Evolutionary conservation across 2,329 filamentous ascomycete genomes (phyloP), one percentile per base, ranked within the genome.

Genomic region (Dactylellina haptotyla): DNA sequence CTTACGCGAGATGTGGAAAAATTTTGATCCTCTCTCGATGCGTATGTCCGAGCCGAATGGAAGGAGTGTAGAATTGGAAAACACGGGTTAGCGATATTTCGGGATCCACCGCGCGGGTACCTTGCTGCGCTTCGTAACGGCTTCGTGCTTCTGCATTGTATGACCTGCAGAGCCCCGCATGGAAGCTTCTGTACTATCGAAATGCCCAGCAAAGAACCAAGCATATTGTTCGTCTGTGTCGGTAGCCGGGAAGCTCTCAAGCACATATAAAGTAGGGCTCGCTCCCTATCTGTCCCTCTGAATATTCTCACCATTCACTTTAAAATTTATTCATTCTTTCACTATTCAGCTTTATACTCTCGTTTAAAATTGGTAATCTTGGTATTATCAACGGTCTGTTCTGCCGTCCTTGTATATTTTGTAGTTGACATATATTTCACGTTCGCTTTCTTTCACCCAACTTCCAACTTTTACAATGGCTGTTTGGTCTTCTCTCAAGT

Each of bases 401-500:
- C n/a, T n/a, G n/a, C n/a, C n/a, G n/a, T n/a, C n/a, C n/a, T n/a
- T n/a, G n/a, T n/a, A n/a, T n/a, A n/a, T n/a, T n/a, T n/a, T n/a
- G n/a, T n/a, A n/a, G n/a, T n/a, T n/a, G n/a, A n/a, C 20, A 20
- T 25, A 4, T 23, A 20, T 8, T 6, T 30, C 25, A 18, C 10
- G 10, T 18, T 3, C 20, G 12, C 4, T 53, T 30, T 50, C 23
- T 50, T 3, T n/a, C n/a, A n/a, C 25, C 26, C 20, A 39, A 18
- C 12, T 26, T 20, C 30, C n/a, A 10, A 28, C 16, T 39, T 18
- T 30, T 45, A 30, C 25, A 56, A 65, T 65, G 61, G 50, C 18
- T 26, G 50, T 23, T 12, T 65, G 48, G 48, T 57, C 50, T 34
- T 56, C 61, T 20, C 48, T 65, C 16, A 56, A 65, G 18, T 64